Conservation (phyloP, 1,284 basidiomycete species). For the Apiotrichum gracile region DNA sequence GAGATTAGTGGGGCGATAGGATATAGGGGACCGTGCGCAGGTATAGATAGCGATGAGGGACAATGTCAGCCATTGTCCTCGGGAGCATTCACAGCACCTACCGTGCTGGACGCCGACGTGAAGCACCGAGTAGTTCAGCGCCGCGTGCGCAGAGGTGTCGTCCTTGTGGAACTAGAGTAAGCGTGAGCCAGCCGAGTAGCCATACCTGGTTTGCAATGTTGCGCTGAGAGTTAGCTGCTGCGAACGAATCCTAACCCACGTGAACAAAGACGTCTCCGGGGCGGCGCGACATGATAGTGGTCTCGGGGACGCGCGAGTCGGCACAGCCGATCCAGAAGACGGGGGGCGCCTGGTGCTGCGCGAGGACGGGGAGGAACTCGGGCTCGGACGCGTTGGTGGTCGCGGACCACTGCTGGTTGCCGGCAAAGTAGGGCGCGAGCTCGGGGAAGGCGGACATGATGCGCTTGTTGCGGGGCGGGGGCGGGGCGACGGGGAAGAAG, state of each 20-base stretch:
- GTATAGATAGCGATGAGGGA: neutral
- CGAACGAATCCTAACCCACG: conserved; percentile 23
- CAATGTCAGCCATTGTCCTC: neutral
- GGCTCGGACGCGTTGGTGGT: conserved; percentile 25
- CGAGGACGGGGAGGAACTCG: conserved; percentile 30
- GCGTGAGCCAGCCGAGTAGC: neutral
- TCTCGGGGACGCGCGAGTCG: conserved; percentile 46
- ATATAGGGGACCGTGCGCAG: neutral
- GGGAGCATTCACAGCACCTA: conserved; percentile 30
- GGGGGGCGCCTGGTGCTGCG: conserved; percentile 40
- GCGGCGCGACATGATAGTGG: conserved; percentile 38
- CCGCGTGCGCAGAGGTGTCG: conserved; percentile 56
- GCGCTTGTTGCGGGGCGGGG: neutral
- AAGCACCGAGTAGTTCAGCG: conserved; percentile 74
- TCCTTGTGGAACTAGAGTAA: conserved; percentile 15
- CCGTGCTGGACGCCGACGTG: conserved; percentile 75
- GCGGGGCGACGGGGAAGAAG: neutral
- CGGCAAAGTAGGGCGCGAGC: conserved; percentile 24
- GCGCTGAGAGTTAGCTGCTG: conserved; percentile 29
- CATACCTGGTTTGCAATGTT: conserved; percentile 59
- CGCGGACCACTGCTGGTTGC: conserved; percentile 38
- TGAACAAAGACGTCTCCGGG: conserved; percentile 68
- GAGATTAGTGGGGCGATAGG: neutral
- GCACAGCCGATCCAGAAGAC: conserved; percentile 48
- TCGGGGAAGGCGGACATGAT: conserved; percentile 15